Base-by-base conservation (phyloP, 2,329 filamentous ascomycete genomes). In the Hypoxylon sp. region DNA sequence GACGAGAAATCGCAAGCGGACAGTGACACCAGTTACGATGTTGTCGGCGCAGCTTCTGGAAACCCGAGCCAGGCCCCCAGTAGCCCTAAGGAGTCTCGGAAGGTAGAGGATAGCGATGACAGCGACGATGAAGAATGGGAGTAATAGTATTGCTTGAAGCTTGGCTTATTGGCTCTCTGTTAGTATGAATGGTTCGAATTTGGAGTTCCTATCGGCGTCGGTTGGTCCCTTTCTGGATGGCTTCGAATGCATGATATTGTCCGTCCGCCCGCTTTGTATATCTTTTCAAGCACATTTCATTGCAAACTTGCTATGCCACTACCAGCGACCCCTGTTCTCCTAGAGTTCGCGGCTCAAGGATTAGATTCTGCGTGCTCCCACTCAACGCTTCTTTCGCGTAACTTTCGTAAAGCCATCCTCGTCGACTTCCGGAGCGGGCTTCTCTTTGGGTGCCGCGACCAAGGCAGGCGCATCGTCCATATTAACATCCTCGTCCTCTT, bases 21-120 rank as follows among this genome's bases (percentile, higher is more conserved):
- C 76, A 98, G 95, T 78, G 96, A 99, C 75, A 93, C 93, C 17
- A 97, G 94, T 82, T 99, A 99, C 79, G 96, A 99, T 79, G 87
- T 99, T 35, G 94, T 99, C 50, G 92, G 92, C 6, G 90, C 91
- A 5, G 85, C 89, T 50, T 95, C 92, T 57, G 92, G 92, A 54
- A 88, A 89, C 49, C 89, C 91, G 40, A 97, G 93, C 79, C 92
- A 92, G 72, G 91, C 94, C 17, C 92, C 94, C 25, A 88, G 82
- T 77, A 90, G 88, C 77, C 89, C 89, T 27, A 89, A 88, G 77
- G 88, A 87, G 35, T 75, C 82, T 17, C 83, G 82, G 69, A 87
- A 86, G 78, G 84, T 77, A 6, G 86, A 87, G 57, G 89, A 92
- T 69, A 91, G 89, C 25, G 68, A 71, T n/a, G 74, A 76, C 33